These are phyloP conservation scores for Pestalotiopsis fici DNA, from an alignment of 2,329 filamentous ascomycete species.

Conservation along the genomic window DNA sequence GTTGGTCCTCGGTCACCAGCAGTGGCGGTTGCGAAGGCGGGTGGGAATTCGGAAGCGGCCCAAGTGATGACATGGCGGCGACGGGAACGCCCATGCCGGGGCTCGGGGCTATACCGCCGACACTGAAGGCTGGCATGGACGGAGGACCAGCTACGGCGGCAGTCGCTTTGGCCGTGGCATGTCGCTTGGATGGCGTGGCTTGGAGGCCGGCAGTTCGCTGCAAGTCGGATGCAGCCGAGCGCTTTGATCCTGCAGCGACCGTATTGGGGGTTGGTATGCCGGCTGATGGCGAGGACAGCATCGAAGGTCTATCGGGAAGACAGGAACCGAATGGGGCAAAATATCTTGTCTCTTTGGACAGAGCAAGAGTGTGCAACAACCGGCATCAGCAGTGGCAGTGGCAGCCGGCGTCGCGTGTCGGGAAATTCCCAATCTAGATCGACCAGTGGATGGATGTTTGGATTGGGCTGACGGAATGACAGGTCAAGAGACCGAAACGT, in stretches of 20 bases:
- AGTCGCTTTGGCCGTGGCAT: slow-evolving; percentile 26
- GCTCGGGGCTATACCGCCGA: neutral
- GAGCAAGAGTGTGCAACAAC: neutral
- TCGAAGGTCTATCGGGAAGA: slow-evolving; percentile 8
- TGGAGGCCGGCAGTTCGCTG: slow-evolving; percentile 29
- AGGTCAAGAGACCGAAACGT: neutral
- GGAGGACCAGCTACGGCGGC: slow-evolving; percentile 3
- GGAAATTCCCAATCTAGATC: neutral
- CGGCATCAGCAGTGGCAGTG: neutral
- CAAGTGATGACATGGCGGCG: slow-evolving; percentile 14
- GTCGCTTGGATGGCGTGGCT: slow-evolving; percentile 31
- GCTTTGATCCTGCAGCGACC: slow-evolving; percentile 25
- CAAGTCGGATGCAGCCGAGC: slow-evolving; percentile 34
- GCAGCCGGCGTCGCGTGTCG: neutral
- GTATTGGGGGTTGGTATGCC: slow-evolving; percentile 19
- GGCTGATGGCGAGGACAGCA: slow-evolving; percentile 30
- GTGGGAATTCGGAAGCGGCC: neutral
- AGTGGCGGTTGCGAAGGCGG: slow-evolving; percentile 8
- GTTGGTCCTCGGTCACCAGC: slow-evolving; percentile 31
- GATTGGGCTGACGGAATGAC: neutral
- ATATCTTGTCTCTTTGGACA: neutral
- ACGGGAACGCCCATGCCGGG: neutral
- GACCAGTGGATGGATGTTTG: neutral
- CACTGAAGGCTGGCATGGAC: slow-evolving; percentile 1
- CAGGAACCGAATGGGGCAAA: neutral